Conservation (phyloP, 1,284 basidiomycete species). For the Paramarasmius palmivorus region DNA sequence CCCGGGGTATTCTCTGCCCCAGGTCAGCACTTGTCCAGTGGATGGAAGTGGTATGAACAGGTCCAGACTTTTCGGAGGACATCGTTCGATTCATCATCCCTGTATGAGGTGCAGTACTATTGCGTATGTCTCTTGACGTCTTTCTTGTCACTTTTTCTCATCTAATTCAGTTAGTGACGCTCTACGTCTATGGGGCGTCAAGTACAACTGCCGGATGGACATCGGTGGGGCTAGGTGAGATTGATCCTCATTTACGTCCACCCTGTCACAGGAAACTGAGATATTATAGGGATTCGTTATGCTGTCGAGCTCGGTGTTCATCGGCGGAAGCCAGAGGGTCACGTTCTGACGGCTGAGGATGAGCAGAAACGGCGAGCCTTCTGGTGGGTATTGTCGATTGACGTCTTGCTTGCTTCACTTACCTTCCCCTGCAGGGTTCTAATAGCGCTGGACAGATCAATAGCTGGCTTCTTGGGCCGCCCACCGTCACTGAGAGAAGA, state of each 20-base stretch:
- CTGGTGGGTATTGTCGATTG: constrained; percentile 38
- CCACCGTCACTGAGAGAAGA: constrained; percentile 62
- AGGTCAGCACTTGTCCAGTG: constrained; percentile 32
- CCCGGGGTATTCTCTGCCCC: constrained; percentile 35
- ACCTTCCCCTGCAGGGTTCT: constrained; percentile 32
- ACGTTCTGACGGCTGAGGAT: constrained; percentile 30
- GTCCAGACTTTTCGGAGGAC: constrained; percentile 31
- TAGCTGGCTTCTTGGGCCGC: constrained; percentile 54
- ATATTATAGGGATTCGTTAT: constrained; percentile 35
- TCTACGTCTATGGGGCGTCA: constrained; percentile 1
- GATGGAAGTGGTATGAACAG: constrained; percentile 54
- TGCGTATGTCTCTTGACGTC: background rate
- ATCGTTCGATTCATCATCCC: constrained; percentile 31
- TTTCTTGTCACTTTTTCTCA: too few species aligned
- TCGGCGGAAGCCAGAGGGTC: constrained; percentile 28
- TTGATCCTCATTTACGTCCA: background rate
- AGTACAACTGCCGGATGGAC: constrained; percentile 3
- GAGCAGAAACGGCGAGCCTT: constrained; percentile 58
- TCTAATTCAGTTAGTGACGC: background rate
- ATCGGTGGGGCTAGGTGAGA: background rate
- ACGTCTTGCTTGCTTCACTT: background rate
- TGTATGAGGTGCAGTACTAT: constrained; percentile 39
- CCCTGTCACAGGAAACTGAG: background rate
- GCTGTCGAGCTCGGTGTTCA: constrained; percentile 38
- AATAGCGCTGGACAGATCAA: constrained; percentile 43